Percentiles rank a stretch among this genome's conserved stretches.
Conservation (phyloP, 495 filamentous ascomycete species). For the Lineolata rhizophorae region DNA sequence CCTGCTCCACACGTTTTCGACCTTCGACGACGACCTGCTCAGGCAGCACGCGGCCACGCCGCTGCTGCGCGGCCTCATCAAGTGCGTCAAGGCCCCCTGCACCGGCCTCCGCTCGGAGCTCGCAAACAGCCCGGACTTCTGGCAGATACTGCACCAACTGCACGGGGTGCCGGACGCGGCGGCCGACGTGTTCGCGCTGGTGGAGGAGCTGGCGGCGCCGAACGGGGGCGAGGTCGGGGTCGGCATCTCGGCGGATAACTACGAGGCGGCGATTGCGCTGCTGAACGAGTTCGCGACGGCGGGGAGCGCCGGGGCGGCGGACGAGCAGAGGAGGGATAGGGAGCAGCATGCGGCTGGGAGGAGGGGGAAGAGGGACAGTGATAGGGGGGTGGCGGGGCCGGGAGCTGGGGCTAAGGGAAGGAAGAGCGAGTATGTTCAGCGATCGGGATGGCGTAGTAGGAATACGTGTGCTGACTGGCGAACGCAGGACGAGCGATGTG, state of each 20-base stretch:
- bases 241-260: constrained; percentile 89
- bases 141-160: constrained; percentile 69
- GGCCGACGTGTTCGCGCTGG: constrained; percentile 58
- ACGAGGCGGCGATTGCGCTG: constrained; percentile 60
- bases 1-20: constrained; percentile 74
- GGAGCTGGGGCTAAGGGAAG: constrained; percentile 24
- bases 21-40: constrained; percentile 55
- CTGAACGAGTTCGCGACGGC: constrained; percentile 80
- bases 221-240: constrained; percentile 24
- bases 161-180: constrained; percentile 44
- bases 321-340: constrained; percentile 57
- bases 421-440: constrained; percentile 9
- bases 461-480: constrained; percentile 7
- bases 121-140: constrained; percentile 91
- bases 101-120: constrained; percentile 71
- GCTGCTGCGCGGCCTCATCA: constrained; percentile 53
- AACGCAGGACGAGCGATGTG: constrained; percentile 48
- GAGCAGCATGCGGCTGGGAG: constrained; percentile 6
- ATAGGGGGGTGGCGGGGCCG: too few species aligned
- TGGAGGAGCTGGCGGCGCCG: constrained; percentile 43
- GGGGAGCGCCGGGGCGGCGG: constrained; percentile 54
- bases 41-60: constrained; percentile 53
- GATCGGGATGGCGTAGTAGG: constrained; percentile 24
- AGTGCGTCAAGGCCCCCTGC: constrained; percentile 57
- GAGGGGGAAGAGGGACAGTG: constrained; percentile 18